These are phyloP conservation scores for Brassica balearica DNA, from an alignment of 441 rosid genomes.

Conservation along the genomic window DNA sequence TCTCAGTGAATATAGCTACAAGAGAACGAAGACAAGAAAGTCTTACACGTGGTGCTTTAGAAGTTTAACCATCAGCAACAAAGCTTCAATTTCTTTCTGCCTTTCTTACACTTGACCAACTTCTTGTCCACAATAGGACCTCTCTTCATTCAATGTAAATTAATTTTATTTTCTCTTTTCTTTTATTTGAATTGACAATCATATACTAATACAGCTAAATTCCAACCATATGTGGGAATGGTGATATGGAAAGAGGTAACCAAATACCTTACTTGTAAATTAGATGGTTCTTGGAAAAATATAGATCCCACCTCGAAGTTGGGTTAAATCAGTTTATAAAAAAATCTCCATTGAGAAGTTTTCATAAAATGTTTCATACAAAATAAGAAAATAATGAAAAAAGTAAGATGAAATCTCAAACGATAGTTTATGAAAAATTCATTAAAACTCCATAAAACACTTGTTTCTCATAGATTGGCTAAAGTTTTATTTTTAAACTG, in stretches of 20 bases:
- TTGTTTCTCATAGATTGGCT: too few relatives aligned
- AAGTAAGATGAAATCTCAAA: not conserved
- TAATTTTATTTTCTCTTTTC: conserved; percentile 8
- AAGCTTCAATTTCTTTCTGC: conserved; percentile 49
- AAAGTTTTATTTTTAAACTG: too few relatives aligned
- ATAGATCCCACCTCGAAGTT: not conserved
- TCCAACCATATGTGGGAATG: conserved; percentile 1
- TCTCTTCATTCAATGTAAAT: conserved; percentile 14
- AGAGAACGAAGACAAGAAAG: conserved; percentile 37
- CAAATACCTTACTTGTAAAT: not conserved
- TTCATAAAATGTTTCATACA: not conserved
- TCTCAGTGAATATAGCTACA: conserved; percentile 46
- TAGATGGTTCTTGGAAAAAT: not conserved
- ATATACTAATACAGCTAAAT: not conserved
- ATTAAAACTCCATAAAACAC: too few relatives aligned
- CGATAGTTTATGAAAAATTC: not conserved
- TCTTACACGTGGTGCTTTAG: conserved; percentile 63
- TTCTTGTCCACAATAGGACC: conserved; percentile 35
- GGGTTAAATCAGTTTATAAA: not conserved
- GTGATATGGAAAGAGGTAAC: not conserved
- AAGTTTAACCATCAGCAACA: conserved; percentile 49
- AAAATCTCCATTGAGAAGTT: not conserved
- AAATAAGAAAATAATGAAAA: too few relatives aligned
- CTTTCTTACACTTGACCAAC: conserved; percentile 57
- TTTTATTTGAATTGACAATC: not conserved